phyloP scores from a whole-genome alignment of 371 early-diverging fungal species.

The Mortierella sp. region DNA sequence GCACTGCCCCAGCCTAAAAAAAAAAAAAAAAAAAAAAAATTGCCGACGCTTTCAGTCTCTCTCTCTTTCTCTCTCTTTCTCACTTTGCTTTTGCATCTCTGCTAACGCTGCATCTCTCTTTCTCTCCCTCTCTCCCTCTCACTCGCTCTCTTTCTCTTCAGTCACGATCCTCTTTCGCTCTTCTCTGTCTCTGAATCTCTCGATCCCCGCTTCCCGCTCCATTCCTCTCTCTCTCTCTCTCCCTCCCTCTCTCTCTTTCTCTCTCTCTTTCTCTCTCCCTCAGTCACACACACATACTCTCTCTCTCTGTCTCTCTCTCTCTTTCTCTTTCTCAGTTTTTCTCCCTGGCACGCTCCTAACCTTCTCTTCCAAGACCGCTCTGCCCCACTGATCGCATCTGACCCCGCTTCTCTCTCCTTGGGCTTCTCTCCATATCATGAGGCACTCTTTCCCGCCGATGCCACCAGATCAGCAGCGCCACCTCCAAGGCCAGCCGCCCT shows the following conservation, averaged over 20 bases:
- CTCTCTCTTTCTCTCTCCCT: conserved; percentile 1
- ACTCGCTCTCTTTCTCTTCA: neutral
- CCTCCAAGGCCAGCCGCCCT: conserved; percentile 11
- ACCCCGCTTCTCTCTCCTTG: neutral
- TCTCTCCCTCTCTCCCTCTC: neutral
- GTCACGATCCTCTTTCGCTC: neutral
- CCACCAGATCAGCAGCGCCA: conserved; percentile 20
- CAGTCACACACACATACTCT: too few relatives aligned
- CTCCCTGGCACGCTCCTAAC: neutral
- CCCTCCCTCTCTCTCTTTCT: neutral
- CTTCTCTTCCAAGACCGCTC: conserved; percentile 1
- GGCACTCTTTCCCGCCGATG: conserved; percentile 12
- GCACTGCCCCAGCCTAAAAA: too few relatives aligned
- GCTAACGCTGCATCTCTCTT: neutral
- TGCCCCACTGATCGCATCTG: conserved; percentile 10
- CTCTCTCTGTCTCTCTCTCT: neutral
- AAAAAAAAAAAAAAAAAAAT: neutral
- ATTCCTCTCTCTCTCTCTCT: neutral
- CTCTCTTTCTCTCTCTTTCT: neutral
- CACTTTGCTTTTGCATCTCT: neutral
- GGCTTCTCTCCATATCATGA: neutral
- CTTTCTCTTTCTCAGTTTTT: neutral
- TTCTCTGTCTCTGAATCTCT: neutral
- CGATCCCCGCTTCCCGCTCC: neutral
- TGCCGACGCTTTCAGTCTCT: neutral